These are phyloP conservation scores for Serendipita sp. DNA, from an alignment of 768 basidiomycete genomes.

Conservation along the genomic window DNA sequence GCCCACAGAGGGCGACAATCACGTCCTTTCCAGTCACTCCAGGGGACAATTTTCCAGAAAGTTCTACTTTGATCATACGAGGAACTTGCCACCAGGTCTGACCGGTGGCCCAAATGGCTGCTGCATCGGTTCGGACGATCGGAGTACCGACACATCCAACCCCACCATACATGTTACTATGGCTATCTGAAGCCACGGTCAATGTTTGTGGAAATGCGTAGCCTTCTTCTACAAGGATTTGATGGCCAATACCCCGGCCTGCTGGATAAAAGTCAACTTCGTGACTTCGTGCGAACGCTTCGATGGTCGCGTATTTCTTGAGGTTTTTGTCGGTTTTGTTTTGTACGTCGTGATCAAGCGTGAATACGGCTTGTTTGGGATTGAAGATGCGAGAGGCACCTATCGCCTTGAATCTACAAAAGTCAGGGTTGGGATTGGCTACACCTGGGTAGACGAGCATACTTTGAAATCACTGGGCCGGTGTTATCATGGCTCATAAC, in stretches of 20 bases:
- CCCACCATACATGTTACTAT: conserved; percentile 98
- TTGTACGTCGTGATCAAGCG: conserved; percentile 96
- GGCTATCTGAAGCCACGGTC: conserved; percentile 91
- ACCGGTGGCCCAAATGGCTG: conserved; percentile 93
- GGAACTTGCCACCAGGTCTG: conserved; percentile 99
- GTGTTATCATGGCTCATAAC: conserved; percentile 99
- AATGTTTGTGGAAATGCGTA: conserved; percentile 93
- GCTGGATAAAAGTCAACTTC: conserved; percentile 92
- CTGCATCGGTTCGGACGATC: conserved; percentile 89
- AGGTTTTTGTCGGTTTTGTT: conserved; percentile 85
- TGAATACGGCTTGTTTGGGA: conserved; percentile 79
- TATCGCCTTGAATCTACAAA: conserved; percentile 76
- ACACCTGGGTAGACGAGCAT: conserved; percentile 7
- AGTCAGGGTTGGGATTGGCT: neutral
- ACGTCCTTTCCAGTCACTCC: conserved; percentile 98
- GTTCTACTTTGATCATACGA: conserved; percentile 86
- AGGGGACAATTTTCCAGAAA: conserved; percentile 60
- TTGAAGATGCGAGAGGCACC: conserved; percentile 74
- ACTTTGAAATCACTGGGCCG: conserved; percentile 96
- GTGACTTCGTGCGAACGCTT: conserved; percentile 73
- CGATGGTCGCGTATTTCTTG: conserved; percentile 81
- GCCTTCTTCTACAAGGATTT: conserved; percentile 93
- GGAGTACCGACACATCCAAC: conserved; percentile 95
- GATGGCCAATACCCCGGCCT: conserved; percentile 94
- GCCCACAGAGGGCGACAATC: conserved; percentile 89